Evolutionary conservation across 2,329 filamentous ascomycete species (phyloP).

Genomic region (Botryosphaeria agaves): DNA sequence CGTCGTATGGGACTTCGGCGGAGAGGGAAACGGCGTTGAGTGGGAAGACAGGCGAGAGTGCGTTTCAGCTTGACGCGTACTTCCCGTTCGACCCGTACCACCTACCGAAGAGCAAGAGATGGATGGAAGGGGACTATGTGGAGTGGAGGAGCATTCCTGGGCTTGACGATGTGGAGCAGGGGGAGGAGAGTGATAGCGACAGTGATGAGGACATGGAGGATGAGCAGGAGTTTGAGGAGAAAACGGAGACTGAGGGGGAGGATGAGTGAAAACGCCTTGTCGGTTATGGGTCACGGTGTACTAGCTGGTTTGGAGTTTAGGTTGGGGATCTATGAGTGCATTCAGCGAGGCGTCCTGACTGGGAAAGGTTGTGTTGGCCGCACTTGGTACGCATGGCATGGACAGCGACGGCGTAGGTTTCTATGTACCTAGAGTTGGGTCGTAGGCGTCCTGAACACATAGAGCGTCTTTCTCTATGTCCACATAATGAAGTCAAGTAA

Average conservation of each 20-base stretch:
- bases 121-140: conserved; percentile 74
- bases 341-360: too few relatives aligned
- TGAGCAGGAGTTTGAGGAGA: conserved; percentile 7
- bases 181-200: conserved; percentile 23
- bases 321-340: too few relatives aligned
- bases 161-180: conserved; percentile 38
- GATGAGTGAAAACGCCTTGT: too few relatives aligned
- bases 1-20: conserved; percentile 22
- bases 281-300: too few relatives aligned
- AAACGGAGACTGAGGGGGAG: conserved; percentile 6
- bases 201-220: conserved; percentile 21
- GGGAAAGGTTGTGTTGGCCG: too few relatives aligned
- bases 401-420: too few relatives aligned
- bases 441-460: too few relatives aligned
- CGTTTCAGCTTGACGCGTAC: conserved; percentile 78
- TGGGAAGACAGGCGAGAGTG: conserved; percentile 50
- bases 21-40: conserved; percentile 37
- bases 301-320: too few relatives aligned
- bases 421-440: too few relatives aligned
- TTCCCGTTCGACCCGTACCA: conserved; percentile 98
- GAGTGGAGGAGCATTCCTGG: conserved; percentile 63
- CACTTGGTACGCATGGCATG: too few relatives aligned
- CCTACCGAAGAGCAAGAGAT: conserved; percentile 68
- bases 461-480: too few relatives aligned
- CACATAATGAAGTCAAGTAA: too few relatives aligned